A percentile compares a stretch with the other conserved stretches of the same genome.
Conservation (phyloP, 1,139 yeast species). For the Suhomyces ambrosiae region DNA sequence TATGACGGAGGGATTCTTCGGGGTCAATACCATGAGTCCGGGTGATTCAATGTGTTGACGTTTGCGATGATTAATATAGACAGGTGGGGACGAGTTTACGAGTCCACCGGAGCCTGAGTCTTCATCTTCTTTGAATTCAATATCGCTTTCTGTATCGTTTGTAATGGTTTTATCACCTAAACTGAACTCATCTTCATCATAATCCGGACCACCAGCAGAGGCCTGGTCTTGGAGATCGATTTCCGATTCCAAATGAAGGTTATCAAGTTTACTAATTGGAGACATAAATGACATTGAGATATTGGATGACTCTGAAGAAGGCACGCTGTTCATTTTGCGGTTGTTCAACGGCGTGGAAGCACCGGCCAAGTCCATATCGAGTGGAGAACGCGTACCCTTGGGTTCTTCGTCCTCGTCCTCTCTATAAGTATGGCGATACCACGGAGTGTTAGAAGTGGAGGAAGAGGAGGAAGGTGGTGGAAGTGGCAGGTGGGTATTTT, state of each 20-base stretch:
- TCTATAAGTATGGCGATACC: slow-evolving; percentile 16
- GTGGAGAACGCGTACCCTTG: slow-evolving; percentile 9
- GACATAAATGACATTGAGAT: slow-evolving; percentile 35
- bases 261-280: slow-evolving; percentile 28
- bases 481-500: slow-evolving; percentile 1
- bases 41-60: slow-evolving; percentile 22
- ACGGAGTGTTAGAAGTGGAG: slow-evolving; percentile 13
- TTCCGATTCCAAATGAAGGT: slow-evolving; percentile 20
- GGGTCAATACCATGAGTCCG: slow-evolving; percentile 19
- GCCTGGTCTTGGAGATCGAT: slow-evolving; percentile 13
- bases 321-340: slow-evolving; percentile 1
- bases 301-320: slow-evolving; percentile 16
- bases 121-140: slow-evolving; percentile 16
- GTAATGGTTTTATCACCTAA: slow-evolving; percentile 21
- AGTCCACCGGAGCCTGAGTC: slow-evolving; percentile 7
- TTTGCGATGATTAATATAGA: slow-evolving; percentile 20
- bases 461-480: slow-evolving; percentile 8
- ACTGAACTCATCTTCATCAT: slow-evolving; percentile 12
- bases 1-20: slow-evolving; percentile 10
- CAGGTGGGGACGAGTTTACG: slow-evolving; percentile 18
- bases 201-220: too few species aligned
- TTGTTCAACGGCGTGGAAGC: slow-evolving; percentile 41
- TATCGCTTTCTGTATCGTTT: slow-evolving; percentile 20
- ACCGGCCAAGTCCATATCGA: slow-evolving; percentile 29
- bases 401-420: slow-evolving; percentile 24